These are phyloP conservation scores for Vachellia collinsii DNA, from an alignment of 306 rosid species.

Conservation along the genomic window DNA sequence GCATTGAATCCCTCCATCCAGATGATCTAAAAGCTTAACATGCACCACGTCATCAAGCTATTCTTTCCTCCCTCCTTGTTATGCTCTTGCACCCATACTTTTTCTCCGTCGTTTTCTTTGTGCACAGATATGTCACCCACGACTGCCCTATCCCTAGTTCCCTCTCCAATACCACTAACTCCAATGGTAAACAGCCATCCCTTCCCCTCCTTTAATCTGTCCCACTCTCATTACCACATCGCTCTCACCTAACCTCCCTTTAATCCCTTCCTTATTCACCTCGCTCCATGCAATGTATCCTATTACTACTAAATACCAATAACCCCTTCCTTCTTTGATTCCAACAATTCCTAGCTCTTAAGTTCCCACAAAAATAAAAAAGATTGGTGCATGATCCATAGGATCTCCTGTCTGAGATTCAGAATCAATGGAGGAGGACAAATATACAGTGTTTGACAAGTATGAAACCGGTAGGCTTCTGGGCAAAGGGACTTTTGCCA, in stretches of 20 bases:
- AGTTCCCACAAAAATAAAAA: no score
- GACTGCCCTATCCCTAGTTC: no score
- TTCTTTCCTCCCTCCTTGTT: no score
- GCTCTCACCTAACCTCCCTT: background rate
- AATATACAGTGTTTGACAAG: constrained; percentile 51
- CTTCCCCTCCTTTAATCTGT: background rate
- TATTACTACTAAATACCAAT: background rate
- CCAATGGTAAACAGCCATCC: constrained; percentile 15
- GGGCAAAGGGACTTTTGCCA: constrained; percentile 87
- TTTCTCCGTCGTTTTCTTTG: no score
- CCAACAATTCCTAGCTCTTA: constrained; percentile 4
- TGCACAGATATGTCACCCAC: no score
- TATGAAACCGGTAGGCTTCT: constrained; percentile 70
- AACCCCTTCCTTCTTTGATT: background rate
- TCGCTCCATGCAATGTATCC: constrained; percentile 24
- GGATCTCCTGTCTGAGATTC: background rate
- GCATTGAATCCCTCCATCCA: no score
- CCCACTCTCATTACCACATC: background rate
- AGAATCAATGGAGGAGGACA: constrained; percentile 50
- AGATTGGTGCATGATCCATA: no score
- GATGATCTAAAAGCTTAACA: no score
- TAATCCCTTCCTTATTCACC: background rate
- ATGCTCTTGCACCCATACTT: no score
- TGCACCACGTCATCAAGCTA: no score
- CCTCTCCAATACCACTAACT: background rate